These are phyloP conservation scores for Diaporthe eres DNA, from an alignment of 2,329 filamentous ascomycete genomes.

Conservation along the genomic window DNA sequence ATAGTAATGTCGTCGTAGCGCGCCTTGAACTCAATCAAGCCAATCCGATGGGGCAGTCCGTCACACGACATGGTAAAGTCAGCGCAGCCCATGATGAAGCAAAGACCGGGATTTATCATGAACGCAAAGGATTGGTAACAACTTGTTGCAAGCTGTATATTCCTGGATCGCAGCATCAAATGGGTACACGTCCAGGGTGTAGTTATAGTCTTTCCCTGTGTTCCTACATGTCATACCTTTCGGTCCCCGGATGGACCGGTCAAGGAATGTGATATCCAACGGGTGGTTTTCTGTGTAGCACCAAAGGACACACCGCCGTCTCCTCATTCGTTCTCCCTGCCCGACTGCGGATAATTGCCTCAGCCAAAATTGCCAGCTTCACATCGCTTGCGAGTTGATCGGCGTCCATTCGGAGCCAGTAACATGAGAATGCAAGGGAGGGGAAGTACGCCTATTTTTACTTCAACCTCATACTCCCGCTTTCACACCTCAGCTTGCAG, in stretches of 20 bases:
- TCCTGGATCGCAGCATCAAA: neutral
- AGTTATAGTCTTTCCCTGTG: neutral
- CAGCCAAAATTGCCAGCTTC: neutral
- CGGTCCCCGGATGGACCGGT: neutral
- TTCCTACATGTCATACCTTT: neutral
- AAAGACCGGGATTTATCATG: neutral
- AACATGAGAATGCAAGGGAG: neutral
- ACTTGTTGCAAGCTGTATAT: neutral
- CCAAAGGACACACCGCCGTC: constrained; percentile 1
- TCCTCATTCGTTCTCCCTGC: neutral
- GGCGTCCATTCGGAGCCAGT: constrained; percentile 2
- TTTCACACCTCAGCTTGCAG: neutral
- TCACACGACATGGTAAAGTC: neutral
- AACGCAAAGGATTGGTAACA: neutral
- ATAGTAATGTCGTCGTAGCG: neutral
- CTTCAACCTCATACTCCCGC: neutral
- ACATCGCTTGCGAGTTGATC: neutral
- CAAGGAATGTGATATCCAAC: neutral
- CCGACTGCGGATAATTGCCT: neutral
- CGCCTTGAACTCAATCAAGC: constrained; percentile 4
- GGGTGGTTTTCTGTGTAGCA: neutral
- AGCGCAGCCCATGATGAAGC: neutral
- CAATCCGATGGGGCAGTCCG: constrained; percentile 24
- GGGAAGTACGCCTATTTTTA: neutral
- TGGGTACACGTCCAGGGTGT: neutral